Evolutionary conservation across 2,329 filamentous ascomycete species (phyloP), one percentile per base, ranked within the genome.

Genomic region (Lachnellula cervina): DNA sequence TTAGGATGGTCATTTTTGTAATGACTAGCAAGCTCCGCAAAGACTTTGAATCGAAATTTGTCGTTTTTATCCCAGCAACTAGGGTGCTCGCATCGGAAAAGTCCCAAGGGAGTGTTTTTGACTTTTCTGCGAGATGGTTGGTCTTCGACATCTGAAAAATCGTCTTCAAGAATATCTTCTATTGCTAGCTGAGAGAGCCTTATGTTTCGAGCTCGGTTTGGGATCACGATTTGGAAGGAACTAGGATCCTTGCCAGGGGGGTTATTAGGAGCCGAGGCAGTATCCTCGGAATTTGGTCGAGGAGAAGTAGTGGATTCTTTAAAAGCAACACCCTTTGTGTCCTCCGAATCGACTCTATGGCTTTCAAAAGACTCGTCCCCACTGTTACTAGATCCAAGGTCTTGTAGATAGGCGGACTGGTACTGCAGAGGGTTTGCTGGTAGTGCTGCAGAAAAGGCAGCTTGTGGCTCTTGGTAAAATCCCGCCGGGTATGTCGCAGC

Each of bases 401-500:
- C 83, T 62, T 84, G 80, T 57, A 58, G 40, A 52, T 67, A 69
- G 35, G 54, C 60, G 25, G 63, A 48, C 23, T 65, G 66, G 47
- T 68, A 70, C 48, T 66, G 67, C 34, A 66, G 49, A 21, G 82
- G 77, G 63, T 71, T 67, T 48, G 63, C 38, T 28, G 67, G 60
- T 17, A 61, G n/a, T n/a, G n/a, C 57, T 8, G 62, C 52, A 51
- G 80, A 72, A 69, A 81, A 84, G 1, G 75, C 73, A 52, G 77
- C 69, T 49, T 76, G 66, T 17, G 78, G 71, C 61, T 83, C 81
- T 62, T 79, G 76, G 64, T 86, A 85, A 70, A 84, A 86, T 47
- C 74, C 76, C 73, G 78, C 76, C 73, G 78, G 86, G 71, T 72
- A 81, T 71, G 74, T 77, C 70, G 77, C 76, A 74, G 69, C 76